A percentile compares a stretch with the other conserved stretches of the same genome.
phyloP scores from a whole-genome alignment of 495 filamentous ascomycete species.

The Hamigera avellanea region DNA sequence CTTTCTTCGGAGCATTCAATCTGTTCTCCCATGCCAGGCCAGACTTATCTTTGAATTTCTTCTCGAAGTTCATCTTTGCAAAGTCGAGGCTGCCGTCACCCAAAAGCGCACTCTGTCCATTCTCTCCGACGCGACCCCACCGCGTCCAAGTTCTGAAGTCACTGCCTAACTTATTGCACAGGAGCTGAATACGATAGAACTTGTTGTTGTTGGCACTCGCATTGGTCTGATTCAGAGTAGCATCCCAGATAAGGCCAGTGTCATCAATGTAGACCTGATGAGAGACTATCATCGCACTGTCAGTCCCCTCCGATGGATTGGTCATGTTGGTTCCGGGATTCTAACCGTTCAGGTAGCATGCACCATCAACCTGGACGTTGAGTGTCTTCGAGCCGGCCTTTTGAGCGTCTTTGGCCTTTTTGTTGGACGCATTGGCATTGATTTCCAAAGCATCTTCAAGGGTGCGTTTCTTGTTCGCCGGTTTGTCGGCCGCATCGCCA shows the following conservation, averaged over 20 bases:
- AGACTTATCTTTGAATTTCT: conserved; percentile 71
- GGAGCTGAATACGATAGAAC: conserved; percentile 55
- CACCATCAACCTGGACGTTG: conserved; percentile 41
- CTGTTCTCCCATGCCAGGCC: conserved; percentile 58
- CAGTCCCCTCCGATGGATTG: neutral
- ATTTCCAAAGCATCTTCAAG: conserved; percentile 5
- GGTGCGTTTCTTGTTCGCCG: conserved; percentile 20
- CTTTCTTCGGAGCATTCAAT: conserved; percentile 40
- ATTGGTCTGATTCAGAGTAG: conserved; percentile 37
- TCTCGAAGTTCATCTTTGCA: conserved; percentile 48
- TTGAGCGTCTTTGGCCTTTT: conserved; percentile 34
- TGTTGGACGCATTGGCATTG: conserved; percentile 13
- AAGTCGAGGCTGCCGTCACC: conserved; percentile 22
- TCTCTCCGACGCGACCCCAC: conserved; percentile 72
- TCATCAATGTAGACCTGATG: conserved; percentile 54
- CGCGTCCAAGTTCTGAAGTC: conserved; percentile 51
- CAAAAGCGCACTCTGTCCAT: conserved; percentile 44
- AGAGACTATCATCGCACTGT: conserved; percentile 4
- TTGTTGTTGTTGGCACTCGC: conserved; percentile 56
- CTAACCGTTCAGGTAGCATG: conserved; percentile 25
- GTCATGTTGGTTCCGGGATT: neutral
- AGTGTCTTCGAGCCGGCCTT: conserved; percentile 26
- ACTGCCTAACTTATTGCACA: conserved; percentile 7
- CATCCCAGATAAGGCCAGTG: conserved; percentile 50
- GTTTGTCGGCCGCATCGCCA: conserved; percentile 9